These are phyloP conservation scores for Pilobolus umbonatus DNA, from an alignment of 192 early-diverging fungal species.

Conservation along the genomic window DNA sequence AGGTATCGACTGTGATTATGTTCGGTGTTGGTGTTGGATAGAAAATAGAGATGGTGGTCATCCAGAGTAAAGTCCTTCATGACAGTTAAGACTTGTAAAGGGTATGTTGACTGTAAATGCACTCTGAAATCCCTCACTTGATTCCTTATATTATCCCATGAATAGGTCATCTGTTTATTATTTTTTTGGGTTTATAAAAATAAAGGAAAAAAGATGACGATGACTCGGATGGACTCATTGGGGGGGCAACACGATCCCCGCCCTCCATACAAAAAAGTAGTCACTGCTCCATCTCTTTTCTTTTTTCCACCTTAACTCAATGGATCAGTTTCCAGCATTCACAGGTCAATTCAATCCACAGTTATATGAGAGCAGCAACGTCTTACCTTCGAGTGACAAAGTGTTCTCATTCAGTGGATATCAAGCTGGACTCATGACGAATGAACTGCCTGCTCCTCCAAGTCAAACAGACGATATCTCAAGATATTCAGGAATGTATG, in stretches of 20 bases:
- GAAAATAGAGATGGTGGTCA: slow-evolving; percentile 47
- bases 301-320: neutral
- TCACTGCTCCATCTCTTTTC: neutral
- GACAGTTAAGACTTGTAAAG: slow-evolving; percentile 31
- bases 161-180: slow-evolving; percentile 16
- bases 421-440: slow-evolving; percentile 22
- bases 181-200: too few species aligned
- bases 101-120: slow-evolving; percentile 28
- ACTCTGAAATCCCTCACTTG: slow-evolving; percentile 52
- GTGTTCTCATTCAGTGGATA: slow-evolving; percentile 21
- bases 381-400: slow-evolving; percentile 20
- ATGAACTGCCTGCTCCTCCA: neutral
- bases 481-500: slow-evolving; percentile 25
- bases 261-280: neutral
- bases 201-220: neutral
- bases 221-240: too few species aligned
- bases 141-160: slow-evolving; percentile 57
- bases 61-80: slow-evolving; percentile 55
- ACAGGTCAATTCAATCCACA: slow-evolving; percentile 18
- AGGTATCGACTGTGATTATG: slow-evolving; percentile 16
- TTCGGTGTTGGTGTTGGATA: slow-evolving; percentile 26
- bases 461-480: neutral
- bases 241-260: too few species aligned
- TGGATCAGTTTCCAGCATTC: slow-evolving; percentile 19
- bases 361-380: slow-evolving; percentile 23